Percentiles rank a stretch among this genome's conserved stretches.
Conservation (phyloP, 805 yeast species). For the Lipomyces chichibuensis region DNA sequence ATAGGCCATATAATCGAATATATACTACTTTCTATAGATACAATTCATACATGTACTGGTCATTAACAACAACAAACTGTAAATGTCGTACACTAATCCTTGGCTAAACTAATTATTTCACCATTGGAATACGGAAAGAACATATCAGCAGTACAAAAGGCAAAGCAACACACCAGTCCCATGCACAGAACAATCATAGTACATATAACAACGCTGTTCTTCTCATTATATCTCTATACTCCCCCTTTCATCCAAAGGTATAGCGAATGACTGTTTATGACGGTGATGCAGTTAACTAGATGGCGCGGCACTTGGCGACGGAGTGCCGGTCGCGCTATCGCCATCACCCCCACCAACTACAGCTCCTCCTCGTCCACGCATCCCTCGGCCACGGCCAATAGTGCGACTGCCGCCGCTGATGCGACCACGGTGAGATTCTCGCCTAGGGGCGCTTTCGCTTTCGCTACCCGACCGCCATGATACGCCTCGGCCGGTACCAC, state of each 20-base stretch:
- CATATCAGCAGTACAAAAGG: neutral
- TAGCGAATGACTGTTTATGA: neutral
- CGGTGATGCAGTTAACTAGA: neutral
- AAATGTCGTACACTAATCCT: neutral
- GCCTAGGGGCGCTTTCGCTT: neutral
- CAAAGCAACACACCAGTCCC: neutral
- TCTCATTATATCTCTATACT: neutral
- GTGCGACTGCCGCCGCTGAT: conserved; percentile 27
- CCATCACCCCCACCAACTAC: conserved; percentile 6
- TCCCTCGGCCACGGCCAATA: conserved; percentile 11
- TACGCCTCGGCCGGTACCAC: conserved; percentile 4
- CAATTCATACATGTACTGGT: neutral
- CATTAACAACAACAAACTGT: neutral
- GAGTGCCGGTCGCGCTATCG: neutral
- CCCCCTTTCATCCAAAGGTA: neutral
- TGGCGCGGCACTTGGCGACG: neutral
- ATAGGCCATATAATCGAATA: neutral
- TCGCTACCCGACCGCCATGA: conserved; percentile 13
- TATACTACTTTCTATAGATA: neutral
- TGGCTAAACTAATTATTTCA: neutral
- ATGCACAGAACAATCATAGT: conserved; percentile 1
- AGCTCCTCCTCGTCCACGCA: conserved; percentile 9
- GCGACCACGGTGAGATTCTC: conserved; percentile 1
- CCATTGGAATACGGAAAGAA: neutral
- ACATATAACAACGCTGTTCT: neutral